Evolutionary conservation across 148 eudicot species (phyloP), one percentile per base, ranked within the genome.

Genomic region (Rhododendron mucronatum): DNA sequence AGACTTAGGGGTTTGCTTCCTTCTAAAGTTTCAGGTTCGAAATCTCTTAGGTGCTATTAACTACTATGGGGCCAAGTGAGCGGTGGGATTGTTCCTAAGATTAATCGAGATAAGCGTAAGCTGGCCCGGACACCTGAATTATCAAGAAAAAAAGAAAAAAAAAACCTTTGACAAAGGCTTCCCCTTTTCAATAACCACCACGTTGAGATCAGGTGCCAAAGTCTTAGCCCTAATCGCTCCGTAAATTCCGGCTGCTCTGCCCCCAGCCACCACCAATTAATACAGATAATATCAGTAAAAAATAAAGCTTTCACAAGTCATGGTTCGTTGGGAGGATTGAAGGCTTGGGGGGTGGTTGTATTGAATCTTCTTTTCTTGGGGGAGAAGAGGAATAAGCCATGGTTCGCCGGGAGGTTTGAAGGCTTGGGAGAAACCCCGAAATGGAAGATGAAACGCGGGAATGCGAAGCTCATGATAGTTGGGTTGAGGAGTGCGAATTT

Each of bases 81-180:
- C 41, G 5, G 41, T 39, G 41, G 5, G 41, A 39, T 39, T 4
- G 0, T 39, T 39, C 5, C 41, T 4, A 0, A 0, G 41, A 4
- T 39, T 39, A 39, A 39, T 39, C 5, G 41, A 39, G 41, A 5
- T 4, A 4, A 4, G 41, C 41, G 0, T 4, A 39, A 39, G 41
- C 41, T 39, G 4, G 5, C 41, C 41, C 41, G 0, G 5, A 39
- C 5, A 39, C 5, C 41, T 39, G 41, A 39, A 39, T 35, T 35
- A 35, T 35, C 37, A 35, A 35, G 37, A 1, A 35, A 35, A 35
- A 35, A 35, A 35, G 37, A 1, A 35, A 35, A 35, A 35, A 51
- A 73, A 57, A 83, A 94, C 98, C 98, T 96, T 96, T 21, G 98
- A 88, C 8, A 96, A 90, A n/a, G 95, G 95, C 65, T 90, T 91